phyloP scores from a whole-genome alignment of 495 filamentous ascomycete genomes.

The Cryomyces minteri region DNA sequence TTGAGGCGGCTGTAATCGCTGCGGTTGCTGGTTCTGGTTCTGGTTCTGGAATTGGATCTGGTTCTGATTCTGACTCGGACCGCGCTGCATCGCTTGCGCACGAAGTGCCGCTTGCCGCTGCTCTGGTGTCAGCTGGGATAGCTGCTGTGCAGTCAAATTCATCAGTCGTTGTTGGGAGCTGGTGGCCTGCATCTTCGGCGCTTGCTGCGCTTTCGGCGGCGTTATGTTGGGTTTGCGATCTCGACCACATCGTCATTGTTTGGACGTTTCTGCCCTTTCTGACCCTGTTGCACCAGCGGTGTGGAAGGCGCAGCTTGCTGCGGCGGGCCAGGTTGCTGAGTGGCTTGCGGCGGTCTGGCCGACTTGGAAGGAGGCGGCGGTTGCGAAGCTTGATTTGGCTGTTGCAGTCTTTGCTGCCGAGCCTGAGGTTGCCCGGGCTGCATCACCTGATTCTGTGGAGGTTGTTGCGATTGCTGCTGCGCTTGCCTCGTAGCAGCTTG shows the following conservation, averaged over 20 bases:
- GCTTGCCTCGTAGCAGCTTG: conserved; percentile 5
- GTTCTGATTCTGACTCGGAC: too few relatives aligned
- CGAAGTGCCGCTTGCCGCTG: background rate
- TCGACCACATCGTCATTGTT: conserved; percentile 46
- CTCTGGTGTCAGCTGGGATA: conserved; percentile 12
- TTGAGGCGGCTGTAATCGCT: too few relatives aligned
- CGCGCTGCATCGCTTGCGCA: background rate
- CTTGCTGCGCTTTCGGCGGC: conserved; percentile 17
- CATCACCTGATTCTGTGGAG: conserved; percentile 8
- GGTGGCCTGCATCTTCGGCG: conserved; percentile 16
- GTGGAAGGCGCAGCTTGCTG: conserved; percentile 2
- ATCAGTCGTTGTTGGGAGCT: conserved; percentile 18
- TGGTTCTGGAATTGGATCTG: too few relatives aligned
- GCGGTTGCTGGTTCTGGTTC: too few relatives aligned
- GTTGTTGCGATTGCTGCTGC: conserved; percentile 11
- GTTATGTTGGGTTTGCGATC: conserved; percentile 22
- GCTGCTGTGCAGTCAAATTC: conserved; percentile 28
- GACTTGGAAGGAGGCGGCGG: background rate
- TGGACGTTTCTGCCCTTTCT: conserved; percentile 34
- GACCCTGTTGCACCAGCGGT: conserved; percentile 4
- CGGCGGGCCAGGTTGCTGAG: conserved; percentile 6
- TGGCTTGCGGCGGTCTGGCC: conserved; percentile 9
- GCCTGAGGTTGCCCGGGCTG: conserved; percentile 5
- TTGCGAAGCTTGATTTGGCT: conserved; percentile 5
- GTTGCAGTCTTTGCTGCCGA: conserved; percentile 4